Percentiles rank a stretch among this genome's conserved stretches.
Conservation (phyloP, 768 basidiomycete species). For the Dacryopinax spathularia region DNA sequence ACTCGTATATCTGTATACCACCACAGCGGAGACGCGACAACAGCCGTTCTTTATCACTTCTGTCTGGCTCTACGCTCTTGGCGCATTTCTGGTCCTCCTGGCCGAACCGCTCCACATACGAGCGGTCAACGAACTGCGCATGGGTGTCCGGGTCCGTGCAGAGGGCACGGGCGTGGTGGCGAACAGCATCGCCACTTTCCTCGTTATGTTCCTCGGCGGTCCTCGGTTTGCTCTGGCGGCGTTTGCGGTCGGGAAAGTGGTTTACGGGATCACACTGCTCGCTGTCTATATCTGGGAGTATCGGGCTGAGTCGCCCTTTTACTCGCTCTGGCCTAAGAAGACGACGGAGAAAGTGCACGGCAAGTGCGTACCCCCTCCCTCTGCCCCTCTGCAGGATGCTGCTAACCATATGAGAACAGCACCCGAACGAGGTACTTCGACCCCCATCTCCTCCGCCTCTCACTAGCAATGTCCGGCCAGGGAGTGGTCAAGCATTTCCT, state of each 20-base stretch:
- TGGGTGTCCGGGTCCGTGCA: slow-evolving; percentile 60
- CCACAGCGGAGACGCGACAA: slow-evolving; percentile 37
- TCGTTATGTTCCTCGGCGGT: slow-evolving; percentile 35
- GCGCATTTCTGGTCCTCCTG: slow-evolving; percentile 62
- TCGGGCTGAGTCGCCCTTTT: slow-evolving; percentile 24
- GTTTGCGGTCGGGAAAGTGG: slow-evolving; percentile 74
- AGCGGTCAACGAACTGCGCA: slow-evolving; percentile 52
- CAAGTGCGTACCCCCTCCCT: slow-evolving; percentile 19
- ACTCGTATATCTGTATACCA: slow-evolving; percentile 39
- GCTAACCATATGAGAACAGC: background rate
- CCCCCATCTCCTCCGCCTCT: slow-evolving; percentile 40
- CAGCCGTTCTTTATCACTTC: slow-evolving; percentile 55
- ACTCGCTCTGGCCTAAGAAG: slow-evolving; percentile 23
- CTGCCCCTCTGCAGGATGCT: background rate
- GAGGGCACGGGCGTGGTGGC: slow-evolving; percentile 70
- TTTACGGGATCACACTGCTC: slow-evolving; percentile 50
- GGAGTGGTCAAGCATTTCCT: slow-evolving; percentile 86
- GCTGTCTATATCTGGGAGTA: slow-evolving; percentile 36
- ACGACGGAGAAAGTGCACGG: slow-evolving; percentile 16
- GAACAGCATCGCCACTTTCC: slow-evolving; percentile 61
- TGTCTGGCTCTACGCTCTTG: slow-evolving; percentile 53
- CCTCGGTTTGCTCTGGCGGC: slow-evolving; percentile 53
- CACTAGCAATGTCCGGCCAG: slow-evolving; percentile 74
- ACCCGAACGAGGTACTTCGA: slow-evolving; percentile 28
- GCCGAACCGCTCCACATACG: slow-evolving; percentile 73